phyloP scores from a whole-genome alignment of 169 alveolate genomes.

The Plasmodium malariae region DNA sequence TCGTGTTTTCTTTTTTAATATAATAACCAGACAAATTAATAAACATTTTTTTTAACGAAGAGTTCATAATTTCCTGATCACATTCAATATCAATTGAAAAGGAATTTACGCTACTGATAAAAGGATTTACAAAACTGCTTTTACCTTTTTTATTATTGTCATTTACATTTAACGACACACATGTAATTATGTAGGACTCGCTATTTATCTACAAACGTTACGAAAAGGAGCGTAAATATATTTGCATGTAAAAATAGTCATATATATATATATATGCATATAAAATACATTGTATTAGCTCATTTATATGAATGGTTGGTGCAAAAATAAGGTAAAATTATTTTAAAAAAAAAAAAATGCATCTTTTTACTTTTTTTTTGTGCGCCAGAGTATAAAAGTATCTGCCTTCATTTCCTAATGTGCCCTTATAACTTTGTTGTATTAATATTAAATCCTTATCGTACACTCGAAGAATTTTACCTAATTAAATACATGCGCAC shows the following conservation, averaged over 20 bases:
- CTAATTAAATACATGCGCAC: neutral
- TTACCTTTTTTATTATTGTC: constrained; percentile 25
- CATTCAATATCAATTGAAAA: constrained; percentile 49
- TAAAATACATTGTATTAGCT: neutral
- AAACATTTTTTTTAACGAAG: constrained; percentile 33
- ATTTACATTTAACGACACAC: constrained; percentile 39
- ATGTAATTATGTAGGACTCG: constrained; percentile 21
- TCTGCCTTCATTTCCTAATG: constrained; percentile 39
- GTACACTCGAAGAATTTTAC: constrained; percentile 36
- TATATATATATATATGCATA: constrained; percentile 3
- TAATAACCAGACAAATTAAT: constrained; percentile 45
- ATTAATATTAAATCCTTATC: constrained; percentile 31
- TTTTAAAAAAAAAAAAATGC: constrained; percentile 3
- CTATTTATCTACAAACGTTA: constrained; percentile 11
- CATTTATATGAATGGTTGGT: neutral
- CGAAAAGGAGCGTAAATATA: neutral
- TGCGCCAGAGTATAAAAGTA: constrained; percentile 44
- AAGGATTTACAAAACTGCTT: constrained; percentile 21
- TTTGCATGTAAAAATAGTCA: neutral
- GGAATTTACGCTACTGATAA: constrained; percentile 18
- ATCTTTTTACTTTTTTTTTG: constrained; percentile 24
- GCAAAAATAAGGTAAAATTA: neutral
- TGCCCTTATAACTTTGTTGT: constrained; percentile 51
- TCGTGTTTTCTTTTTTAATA: constrained; percentile 5
- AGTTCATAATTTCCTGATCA: constrained; percentile 42